Percentiles rank a stretch among this genome's conserved stretches.
Evolutionary conservation across 192 early-diverging fungal genomes (phyloP).

Genomic region (Coemansia sp.): DNA sequence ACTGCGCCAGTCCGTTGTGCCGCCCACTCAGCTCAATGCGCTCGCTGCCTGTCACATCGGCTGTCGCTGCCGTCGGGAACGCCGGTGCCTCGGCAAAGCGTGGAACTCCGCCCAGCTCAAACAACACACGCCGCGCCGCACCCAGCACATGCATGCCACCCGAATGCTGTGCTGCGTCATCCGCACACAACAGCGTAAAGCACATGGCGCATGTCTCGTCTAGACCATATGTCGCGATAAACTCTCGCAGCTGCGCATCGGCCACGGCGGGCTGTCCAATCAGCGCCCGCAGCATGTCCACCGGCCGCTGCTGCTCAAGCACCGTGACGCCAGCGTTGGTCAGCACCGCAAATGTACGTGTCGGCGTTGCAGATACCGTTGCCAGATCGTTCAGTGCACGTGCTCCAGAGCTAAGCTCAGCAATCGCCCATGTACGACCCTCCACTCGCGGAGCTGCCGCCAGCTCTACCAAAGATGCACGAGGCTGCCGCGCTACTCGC

Average conservation of each 20-base stretch:
- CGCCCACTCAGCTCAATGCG: conserved; percentile 62
- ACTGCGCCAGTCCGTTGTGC: conserved; percentile 77
- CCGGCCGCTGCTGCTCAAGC: conserved; percentile 72
- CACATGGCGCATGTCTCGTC: conserved; percentile 86
- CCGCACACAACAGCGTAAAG: conserved; percentile 66
- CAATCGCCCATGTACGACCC: conserved; percentile 83
- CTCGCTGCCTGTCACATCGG: conserved; percentile 7
- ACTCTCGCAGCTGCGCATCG: conserved; percentile 50
- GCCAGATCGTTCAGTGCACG: conserved; percentile 65
- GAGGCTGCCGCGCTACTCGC: conserved; percentile 26
- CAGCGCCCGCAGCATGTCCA: conserved; percentile 70
- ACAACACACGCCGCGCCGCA: conserved; percentile 38
- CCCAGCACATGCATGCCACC: conserved; percentile 31
- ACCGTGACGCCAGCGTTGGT: conserved; percentile 73
- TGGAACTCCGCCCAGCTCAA: conserved; percentile 52
- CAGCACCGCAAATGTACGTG: conserved; percentile 69
- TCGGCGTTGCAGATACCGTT: conserved; percentile 57
- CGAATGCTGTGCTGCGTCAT: conserved; percentile 10
- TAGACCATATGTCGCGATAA: conserved; percentile 61
- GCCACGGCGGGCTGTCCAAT: conserved; percentile 50
- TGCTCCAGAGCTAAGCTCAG: conserved; percentile 51
- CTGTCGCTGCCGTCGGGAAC: conserved; percentile 5
- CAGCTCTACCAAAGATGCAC: conserved; percentile 54
- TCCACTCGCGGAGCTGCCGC: conserved; percentile 58
- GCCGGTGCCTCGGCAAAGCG: conserved; percentile 37